Base-by-base conservation (phyloP, 805 yeast genomes). In the Candida dendrica region DNA sequence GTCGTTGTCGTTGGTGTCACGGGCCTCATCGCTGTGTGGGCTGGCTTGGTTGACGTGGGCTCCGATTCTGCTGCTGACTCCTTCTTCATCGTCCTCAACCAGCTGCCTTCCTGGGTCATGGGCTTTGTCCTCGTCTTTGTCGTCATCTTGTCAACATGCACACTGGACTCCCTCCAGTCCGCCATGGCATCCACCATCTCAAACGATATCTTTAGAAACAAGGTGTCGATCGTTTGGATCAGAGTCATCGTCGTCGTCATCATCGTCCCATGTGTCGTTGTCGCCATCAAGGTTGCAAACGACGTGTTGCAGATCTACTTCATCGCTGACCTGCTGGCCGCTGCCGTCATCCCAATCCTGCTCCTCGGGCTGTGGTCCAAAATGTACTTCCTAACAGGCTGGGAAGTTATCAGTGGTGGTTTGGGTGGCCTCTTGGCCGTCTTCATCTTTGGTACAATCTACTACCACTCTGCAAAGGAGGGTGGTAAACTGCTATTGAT, bases 1-100 rank as follows among this genome's bases (percentile, higher is more conserved):
- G 77, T 82, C 46, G 75, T 84, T 1, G 69, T 88, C 38, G 79
- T 83, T 36, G 98, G 97, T 17, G 68, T 79, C 39, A 76, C 95
- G 2, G 97, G 97, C 10, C 72, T 90, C 47, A 60, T 89, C 38
- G 96, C 95, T 3, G 96, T 87, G 16, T 90, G 97, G 97, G 77
- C 90, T 1, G 91, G 91, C 1, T 59, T 80, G 44, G 62, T 68
- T 8, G 73, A 75, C 20, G 57, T 59, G 13, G 71, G 69, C 10
- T 65, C 63, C 29, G 65, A 63, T 26, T 69, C 74, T 32, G 84
- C 93, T 2, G 70, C 71, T 36, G 75, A 79, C 47, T 84, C 93
- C 0, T 83, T 90, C 51, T 90, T 77, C 66, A 66, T 83, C 47
- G 68, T 90, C 45, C 66, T 90, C 46, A 66, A 78, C 15, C 68